These are phyloP conservation scores for Gryganskiella cystojenkinii DNA, from an alignment of 192 early-diverging fungal genomes.

Conservation along the genomic window DNA sequence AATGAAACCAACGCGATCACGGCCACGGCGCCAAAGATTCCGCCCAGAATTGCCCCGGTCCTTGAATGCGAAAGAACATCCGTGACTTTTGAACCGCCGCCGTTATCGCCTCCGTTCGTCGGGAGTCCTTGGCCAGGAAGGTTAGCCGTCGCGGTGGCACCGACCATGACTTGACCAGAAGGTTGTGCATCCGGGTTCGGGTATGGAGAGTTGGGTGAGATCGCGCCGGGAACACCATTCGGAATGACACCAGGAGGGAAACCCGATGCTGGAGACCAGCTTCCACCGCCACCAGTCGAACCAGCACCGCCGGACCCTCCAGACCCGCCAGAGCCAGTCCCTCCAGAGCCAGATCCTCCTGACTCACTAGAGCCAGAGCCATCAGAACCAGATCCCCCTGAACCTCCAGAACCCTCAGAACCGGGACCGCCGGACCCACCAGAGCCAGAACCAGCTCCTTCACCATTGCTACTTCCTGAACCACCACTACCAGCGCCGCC, in stretches of 20 bases:
- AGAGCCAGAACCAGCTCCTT: background rate
- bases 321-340: conserved; percentile 8
- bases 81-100: conserved; percentile 2
- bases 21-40: conserved; percentile 2
- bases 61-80: background rate
- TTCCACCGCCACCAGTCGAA: background rate
- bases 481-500: background rate
- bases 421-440: background rate
- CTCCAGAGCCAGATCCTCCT: background rate
- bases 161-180: conserved; percentile 17
- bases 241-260: conserved; percentile 6
- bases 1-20: conserved; percentile 22
- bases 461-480: background rate
- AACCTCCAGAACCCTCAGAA: conserved; percentile 12
- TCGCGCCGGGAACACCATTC: conserved; percentile 12
- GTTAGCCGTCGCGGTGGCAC: background rate
- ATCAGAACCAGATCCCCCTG: conserved; percentile 12
- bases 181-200: conserved; percentile 24
- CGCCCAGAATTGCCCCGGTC: conserved; percentile 11
- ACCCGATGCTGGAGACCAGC: conserved; percentile 9
- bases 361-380: background rate
- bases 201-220: conserved; percentile 8
- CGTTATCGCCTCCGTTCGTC: background rate
- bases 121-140: too few relatives aligned
- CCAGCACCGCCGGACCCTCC: background rate